A percentile compares a stretch with the other conserved stretches of the same genome.
Evolutionary conservation across 495 filamentous ascomycete genomes (phyloP).

Genomic region (Rhizodiscina lignyota): DNA sequence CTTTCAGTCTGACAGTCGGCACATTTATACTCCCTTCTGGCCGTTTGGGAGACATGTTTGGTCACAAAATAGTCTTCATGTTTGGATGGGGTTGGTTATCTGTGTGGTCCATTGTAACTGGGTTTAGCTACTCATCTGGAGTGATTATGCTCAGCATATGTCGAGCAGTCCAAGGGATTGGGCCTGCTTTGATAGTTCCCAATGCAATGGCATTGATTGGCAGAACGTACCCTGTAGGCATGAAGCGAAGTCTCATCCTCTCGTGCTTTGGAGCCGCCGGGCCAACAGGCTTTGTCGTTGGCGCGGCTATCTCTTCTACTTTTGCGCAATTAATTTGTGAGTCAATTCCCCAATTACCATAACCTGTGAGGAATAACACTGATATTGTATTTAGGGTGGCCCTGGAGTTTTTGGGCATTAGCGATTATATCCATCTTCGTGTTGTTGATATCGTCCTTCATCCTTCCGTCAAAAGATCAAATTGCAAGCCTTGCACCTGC

Average conservation of each 20-base stretch:
- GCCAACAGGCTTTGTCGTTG: slow-evolving; percentile 10
- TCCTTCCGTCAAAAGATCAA: no score
- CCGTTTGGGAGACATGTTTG: slow-evolving; percentile 12
- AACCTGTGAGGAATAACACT: slow-evolving; percentile 3
- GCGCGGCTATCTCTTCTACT: slow-evolving; percentile 4
- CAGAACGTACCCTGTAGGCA: slow-evolving; percentile 17
- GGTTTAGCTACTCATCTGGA: slow-evolving; percentile 16
- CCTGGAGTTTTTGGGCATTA: slow-evolving; percentile 9
- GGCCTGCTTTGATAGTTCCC: slow-evolving; percentile 32
- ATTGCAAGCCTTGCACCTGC: no score
- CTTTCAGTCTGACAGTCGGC: slow-evolving; percentile 11
- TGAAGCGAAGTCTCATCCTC: slow-evolving; percentile 10
- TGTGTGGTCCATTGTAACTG: slow-evolving; percentile 7
- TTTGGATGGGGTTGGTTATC: slow-evolving; percentile 11
- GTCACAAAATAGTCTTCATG: slow-evolving; percentile 10
- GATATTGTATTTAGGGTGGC: slow-evolving; percentile 11
- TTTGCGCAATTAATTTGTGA: slow-evolving; percentile 4
- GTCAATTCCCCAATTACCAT: background rate
- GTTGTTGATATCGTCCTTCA: slow-evolving; percentile 5
- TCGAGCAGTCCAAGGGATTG: slow-evolving; percentile 34
- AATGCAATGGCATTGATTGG: slow-evolving; percentile 33
- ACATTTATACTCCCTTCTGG: slow-evolving; percentile 13
- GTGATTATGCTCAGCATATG: slow-evolving; percentile 28
- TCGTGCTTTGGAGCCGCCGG: slow-evolving; percentile 9
- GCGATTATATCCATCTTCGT: slow-evolving; percentile 3